Base-by-base conservation (phyloP, 2,329 filamentous ascomycete species). In the Trichoderma polysporum region DNA sequence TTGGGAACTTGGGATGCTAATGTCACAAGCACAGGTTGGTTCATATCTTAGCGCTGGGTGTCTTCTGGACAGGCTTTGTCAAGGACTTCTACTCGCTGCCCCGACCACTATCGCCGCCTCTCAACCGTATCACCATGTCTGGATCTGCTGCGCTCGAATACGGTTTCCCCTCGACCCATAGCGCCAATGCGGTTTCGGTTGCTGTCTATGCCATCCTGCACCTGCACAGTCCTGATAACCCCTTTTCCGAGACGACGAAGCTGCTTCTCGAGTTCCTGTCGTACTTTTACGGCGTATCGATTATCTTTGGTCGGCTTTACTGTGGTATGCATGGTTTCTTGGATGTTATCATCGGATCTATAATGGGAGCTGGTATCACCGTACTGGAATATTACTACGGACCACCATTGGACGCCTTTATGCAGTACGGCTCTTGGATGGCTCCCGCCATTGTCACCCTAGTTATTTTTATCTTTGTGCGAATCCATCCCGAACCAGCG, bases 301-400 rank as follows among this genome's bases (percentile, higher is more conserved):
- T 99, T 74, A 86, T 97, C 47, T 82, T 98, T 69, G 95, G 95
- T 6, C 89, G 95, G 22, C 83, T 99, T 39, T 98, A 99, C 81
- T 99, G 95, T 76, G 95, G 95, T 69, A 99, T 99, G 95, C 95
- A 99, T 79, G 95, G 95, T 12, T 97, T 98, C 79, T 84, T 95
- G 50, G 95, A 99, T 78, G 93, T 98, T 27, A 80, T 95, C 15
- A 79, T 95, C 66, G 95, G 95, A 7, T 92, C 90, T 64, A 73
- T 88, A 15, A 84, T 97, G 66, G 95, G 95, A 35, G 90, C 89
- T 12, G 79, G 85, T 60, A 86, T 90, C 70, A 85, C 84, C 27
- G 76, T 85, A 31, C 70, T 87, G 69, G 87, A 90, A 74, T 89
- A 87, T 74, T 82, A 86, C 72, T 86, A 86, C 69, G 86, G 84